Conservation (phyloP, 2,329 filamentous ascomycete genomes). For the Xylaria sp. region DNA sequence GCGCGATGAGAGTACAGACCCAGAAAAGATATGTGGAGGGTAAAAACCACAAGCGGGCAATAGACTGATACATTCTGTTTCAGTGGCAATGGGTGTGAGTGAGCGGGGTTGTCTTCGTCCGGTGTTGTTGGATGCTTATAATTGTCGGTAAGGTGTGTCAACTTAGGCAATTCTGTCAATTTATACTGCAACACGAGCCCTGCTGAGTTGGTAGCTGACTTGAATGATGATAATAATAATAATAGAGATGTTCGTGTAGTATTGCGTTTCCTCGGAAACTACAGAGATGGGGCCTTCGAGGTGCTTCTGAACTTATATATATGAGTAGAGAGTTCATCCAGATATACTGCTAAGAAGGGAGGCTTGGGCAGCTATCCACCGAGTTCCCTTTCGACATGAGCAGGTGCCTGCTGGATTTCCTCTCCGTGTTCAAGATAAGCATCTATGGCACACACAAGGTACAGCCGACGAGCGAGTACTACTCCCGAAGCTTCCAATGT, state of each 20-base stretch:
- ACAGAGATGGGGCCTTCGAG: not conserved
- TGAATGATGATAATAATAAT: not conserved
- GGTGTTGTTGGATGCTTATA: not conserved
- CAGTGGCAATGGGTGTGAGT: not conserved
- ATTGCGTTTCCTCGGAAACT: not conserved
- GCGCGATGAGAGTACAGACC: slow-evolving; percentile 19
- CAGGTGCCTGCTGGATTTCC: not conserved
- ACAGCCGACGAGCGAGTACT: not conserved
- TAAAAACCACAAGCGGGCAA: slow-evolving; percentile 19
- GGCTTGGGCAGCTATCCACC: not conserved
- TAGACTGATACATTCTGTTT: slow-evolving; percentile 22
- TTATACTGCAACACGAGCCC: not conserved
- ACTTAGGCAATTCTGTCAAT: no score
- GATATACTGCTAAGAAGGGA: not conserved
- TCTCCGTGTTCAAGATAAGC: not conserved
- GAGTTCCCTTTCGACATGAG: no score
- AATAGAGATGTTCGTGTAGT: not conserved
- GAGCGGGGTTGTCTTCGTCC: not conserved
- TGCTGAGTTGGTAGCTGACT: not conserved
- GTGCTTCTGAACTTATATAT: not conserved
- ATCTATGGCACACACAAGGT: not conserved
- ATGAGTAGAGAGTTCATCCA: not conserved
- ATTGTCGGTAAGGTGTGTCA: not conserved
- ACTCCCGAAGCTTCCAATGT: not conserved
- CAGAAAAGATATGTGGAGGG: slow-evolving; percentile 7